Base-by-base conservation (phyloP, 164 flowering plant species). In the Malania oleifera region DNA sequence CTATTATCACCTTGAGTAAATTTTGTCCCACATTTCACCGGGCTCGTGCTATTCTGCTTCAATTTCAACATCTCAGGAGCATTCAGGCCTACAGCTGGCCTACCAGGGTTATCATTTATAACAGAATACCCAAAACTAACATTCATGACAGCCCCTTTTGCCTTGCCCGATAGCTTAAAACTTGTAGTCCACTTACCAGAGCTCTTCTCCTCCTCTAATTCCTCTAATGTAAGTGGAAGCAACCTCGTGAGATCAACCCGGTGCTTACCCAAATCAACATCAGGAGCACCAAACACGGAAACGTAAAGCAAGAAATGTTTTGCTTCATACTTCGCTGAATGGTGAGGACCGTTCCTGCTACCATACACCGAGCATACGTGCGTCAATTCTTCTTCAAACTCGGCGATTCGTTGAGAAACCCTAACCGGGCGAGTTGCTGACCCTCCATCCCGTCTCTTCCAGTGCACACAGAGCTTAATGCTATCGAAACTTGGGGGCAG, bases 201-300 rank as follows among this genome's bases (percentile, higher is more conserved):
- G 72, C 80, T 81, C 74, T 87, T 85, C 58, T 91, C 99, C 44
- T 83, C 96, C 67, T 87, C 96, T 68, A 95, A 70, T 51, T 95
- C 99, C 77, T 95, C 99, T 73, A 91, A 64, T 0, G 91, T 87
- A 41, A 90, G 72, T 14, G 97, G 99, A 65, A 95, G 89, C 76
- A 95, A 61, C 77, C 95, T 80, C 3, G 97, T 86, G 55, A 95
- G 86, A 69, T 95, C 99, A 56, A 90, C 67, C 62, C 91, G 74
- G 61, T 95, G 97, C 77, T 89, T 86, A 46, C 96, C 99, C 46
- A 95, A 67, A 75, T 91, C 99, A 60, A 81, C 64, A 45, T 80
- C 93, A 6, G 83, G 75, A 1, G 66, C 61, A 56, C 78, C 87
- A 62, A 67, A 67, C 31, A 81, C 66, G 2, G 81, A 66, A 28